Conservation (phyloP, 1,139 yeast species). For the Yamadazyma sp. region DNA sequence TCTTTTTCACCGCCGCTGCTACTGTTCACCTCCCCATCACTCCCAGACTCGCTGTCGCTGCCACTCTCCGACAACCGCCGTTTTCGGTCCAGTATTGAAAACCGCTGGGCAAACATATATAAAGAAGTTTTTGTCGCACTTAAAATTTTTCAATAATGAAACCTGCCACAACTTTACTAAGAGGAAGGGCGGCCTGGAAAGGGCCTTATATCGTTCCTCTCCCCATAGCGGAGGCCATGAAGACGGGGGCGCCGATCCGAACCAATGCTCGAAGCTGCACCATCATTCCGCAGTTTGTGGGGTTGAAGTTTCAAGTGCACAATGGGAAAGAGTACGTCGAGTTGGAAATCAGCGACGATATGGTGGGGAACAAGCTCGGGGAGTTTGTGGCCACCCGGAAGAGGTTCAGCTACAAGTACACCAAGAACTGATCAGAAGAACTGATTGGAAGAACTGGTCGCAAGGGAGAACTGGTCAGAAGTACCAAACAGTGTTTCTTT, state of each 20-base stretch:
- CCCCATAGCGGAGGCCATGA: constrained; percentile 82
- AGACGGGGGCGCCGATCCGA: constrained; percentile 80
- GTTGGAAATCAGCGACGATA: constrained; percentile 83
- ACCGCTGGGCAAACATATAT: constrained; percentile 62
- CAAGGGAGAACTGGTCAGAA: no score
- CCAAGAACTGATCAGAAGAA: constrained; percentile 41
- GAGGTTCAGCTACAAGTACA: constrained; percentile 79
- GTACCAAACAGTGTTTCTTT: no score
- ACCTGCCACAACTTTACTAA: constrained; percentile 50
- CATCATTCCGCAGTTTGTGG: constrained; percentile 92
- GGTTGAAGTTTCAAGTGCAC: constrained; percentile 89
- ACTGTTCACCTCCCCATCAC: constrained; percentile 8
- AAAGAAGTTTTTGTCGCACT: constrained; percentile 5
- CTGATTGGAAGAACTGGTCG: no score
- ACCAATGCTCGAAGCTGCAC: constrained; percentile 95
- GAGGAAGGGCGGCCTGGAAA: constrained; percentile 78
- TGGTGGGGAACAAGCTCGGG: constrained; percentile 97
- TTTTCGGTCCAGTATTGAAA: constrained; percentile 13
- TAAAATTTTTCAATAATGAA: constrained; percentile 43
- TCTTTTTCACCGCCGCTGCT: constrained; percentile 16
- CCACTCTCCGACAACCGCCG: constrained; percentile 12
- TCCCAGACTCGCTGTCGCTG: constrained; percentile 11
- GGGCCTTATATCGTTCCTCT: constrained; percentile 95
- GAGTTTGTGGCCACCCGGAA: constrained; percentile 94
- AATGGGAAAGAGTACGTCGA: constrained; percentile 95